Evolutionary conservation across 495 filamentous ascomycete genomes (phyloP).

Genomic region (Darksidea phi): DNA sequence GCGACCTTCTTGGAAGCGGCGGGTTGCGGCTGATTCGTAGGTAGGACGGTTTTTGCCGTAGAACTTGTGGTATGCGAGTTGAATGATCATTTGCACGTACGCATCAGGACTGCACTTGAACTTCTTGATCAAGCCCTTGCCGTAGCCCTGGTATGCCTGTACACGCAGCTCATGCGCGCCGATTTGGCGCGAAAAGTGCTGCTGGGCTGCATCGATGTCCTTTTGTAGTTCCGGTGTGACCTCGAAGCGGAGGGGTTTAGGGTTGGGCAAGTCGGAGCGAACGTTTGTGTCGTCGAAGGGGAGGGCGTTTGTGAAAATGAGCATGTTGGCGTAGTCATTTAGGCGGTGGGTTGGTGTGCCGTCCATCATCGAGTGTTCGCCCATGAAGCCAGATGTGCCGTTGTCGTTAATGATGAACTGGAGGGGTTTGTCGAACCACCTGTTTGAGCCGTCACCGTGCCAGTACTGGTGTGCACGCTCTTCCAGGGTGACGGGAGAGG

Average conservation of each 20-base stretch:
- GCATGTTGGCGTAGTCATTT: conserved; percentile 86
- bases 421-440: conserved; percentile 97
- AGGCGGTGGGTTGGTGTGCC: conserved; percentile 95
- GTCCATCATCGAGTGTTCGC: conserved; percentile 99
- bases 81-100: conserved; percentile 98
- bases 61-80: conserved; percentile 98
- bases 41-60: conserved; percentile 97
- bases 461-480: conserved; percentile 96
- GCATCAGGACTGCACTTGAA: conserved; percentile 98
- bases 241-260: conserved; percentile 71
- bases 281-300: conserved; percentile 73
- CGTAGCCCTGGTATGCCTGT: conserved; percentile 94
- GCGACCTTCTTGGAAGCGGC: conserved; percentile 92
- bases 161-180: conserved; percentile 86
- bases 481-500: conserved; percentile 87
- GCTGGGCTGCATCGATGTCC: conserved; percentile 72
- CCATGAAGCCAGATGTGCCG: conserved; percentile 94
- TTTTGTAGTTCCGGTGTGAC: conserved; percentile 67
- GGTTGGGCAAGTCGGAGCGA: conserved; percentile 82
- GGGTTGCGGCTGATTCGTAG: conserved; percentile 93
- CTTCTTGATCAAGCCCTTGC: conserved; percentile 98
- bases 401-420: conserved; percentile 99
- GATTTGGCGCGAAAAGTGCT: conserved; percentile 77
- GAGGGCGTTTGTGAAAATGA: conserved; percentile 88
- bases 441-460: conserved; percentile 94